A percentile compares a stretch with the other conserved stretches of the same genome.
Conservation (phyloP, 2,329 filamentous ascomycete species). For the Tolypocladium tundrense region DNA sequence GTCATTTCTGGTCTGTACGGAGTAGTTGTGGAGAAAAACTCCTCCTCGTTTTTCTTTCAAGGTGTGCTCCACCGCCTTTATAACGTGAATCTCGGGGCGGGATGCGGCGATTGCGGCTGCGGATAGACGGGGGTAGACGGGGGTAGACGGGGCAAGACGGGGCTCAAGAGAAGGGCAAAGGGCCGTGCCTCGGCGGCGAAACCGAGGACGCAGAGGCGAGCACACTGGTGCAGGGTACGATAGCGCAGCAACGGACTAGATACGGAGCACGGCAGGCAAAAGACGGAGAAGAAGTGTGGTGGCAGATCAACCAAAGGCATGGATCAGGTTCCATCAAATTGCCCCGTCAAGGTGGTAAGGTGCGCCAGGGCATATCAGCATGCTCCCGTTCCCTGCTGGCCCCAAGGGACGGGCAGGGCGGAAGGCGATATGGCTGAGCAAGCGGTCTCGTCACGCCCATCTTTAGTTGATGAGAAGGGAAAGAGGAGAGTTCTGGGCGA, state of each 20-base stretch:
- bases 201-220: neutral
- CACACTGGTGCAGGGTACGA: neutral
- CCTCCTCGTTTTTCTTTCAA: neutral
- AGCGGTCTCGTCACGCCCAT: constrained; percentile 68
- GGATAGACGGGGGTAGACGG: neutral
- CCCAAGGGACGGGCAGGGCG: constrained; percentile 21
- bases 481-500: constrained; percentile 9
- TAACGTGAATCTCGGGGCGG: neutral
- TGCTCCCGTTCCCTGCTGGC: constrained; percentile 29
- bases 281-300: constrained; percentile 12
- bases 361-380: constrained; percentile 58
- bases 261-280: constrained; percentile 2
- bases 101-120: neutral
- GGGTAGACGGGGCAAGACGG: neutral
- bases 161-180: neutral
- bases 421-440: constrained; percentile 44
- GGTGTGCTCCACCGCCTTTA: neutral
- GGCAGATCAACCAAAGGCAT: constrained; percentile 29
- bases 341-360: constrained; percentile 52
- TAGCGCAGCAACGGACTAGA: neutral
- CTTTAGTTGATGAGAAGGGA: constrained; percentile 57
- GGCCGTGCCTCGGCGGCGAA: neutral
- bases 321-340: constrained; percentile 58
- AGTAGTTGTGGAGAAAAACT: too few species aligned
- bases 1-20: too few species aligned